Base-by-base conservation (phyloP, 2,329 filamentous ascomycete genomes). In the Orbilia ellipsospora region DNA sequence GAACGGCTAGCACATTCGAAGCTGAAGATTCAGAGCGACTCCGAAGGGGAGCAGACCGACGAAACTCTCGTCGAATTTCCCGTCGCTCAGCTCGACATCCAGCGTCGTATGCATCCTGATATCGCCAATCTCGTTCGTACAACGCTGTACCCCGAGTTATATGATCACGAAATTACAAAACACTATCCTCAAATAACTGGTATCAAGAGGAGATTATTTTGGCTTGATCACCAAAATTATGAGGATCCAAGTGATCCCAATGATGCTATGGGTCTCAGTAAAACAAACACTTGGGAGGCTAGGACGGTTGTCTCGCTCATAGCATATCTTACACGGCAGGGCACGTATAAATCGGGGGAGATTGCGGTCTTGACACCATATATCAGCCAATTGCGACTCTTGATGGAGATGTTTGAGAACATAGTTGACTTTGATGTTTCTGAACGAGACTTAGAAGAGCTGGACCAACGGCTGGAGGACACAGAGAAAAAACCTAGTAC, bases 331-430 rank as follows among this genome's bases (percentile, higher is more conserved):
- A 80, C 83, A 16, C 79, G 81, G 6, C 84, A 86, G 73, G 84
- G 84, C 1, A 77, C 80, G 0, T 92, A 93, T 79, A 81, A 80
- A 0, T 81, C 82, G 0, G 84, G 83, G 0, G 88, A 93, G 1
- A 91, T 94, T 70, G 90, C 90, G 0, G 87, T 94, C 0, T 80
- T 94, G 4, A 93, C 90, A 0, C 86, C 87, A 0, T 88, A 88
- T 77, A 55, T 80, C 6, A 77, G 77, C 36, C 79, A 80, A 55
- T 78, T 86, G 2, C 81, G 74, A n/a, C 60, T 77, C 10, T 50
- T 80, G 10, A 63, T 77, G 26, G 75, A 78, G 20, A 80, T 80
- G 50, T 66, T 82, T 50, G 70, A 75, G 3, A 75, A 42, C 8
- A 78, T 81, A 20, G 80, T 81, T 52, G 80, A 81, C 48, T 79